Conservation (phyloP, 2,329 filamentous ascomycete genomes). For the Fusarium incarnatum region DNA sequence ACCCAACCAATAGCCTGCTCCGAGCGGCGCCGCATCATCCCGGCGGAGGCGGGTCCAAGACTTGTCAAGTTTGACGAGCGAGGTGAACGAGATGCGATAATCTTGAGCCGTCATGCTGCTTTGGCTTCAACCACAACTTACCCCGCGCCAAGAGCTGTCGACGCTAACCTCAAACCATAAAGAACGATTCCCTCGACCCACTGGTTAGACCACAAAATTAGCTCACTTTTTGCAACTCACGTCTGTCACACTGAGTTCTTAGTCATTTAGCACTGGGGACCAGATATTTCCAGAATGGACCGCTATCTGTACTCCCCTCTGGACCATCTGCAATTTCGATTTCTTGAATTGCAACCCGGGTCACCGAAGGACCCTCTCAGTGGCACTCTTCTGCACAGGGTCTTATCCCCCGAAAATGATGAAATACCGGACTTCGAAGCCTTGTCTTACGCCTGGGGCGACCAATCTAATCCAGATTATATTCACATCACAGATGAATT, state of each 20-base stretch:
- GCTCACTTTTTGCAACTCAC: no score
- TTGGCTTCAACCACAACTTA: background rate
- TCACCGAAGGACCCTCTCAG: background rate
- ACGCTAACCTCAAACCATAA: background rate
- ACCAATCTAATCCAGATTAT: background rate
- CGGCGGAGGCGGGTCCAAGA: background rate
- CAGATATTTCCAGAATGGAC: background rate
- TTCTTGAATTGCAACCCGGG: background rate
- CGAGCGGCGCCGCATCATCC: background rate
- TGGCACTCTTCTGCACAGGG: background rate
- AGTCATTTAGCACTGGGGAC: no score
- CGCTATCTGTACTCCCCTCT: background rate
- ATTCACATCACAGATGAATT: background rate
- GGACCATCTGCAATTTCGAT: background rate
- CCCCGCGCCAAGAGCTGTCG: background rate
- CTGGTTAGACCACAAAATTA: no score
- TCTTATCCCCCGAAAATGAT: background rate
- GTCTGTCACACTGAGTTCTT: no score
- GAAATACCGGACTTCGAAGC: background rate
- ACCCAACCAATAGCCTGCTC: background rate
- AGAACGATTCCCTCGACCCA: background rate
- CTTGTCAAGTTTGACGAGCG: background rate
- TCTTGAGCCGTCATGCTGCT: background rate
- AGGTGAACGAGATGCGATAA: background rate
- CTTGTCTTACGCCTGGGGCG: slow-evolving; percentile 12